phyloP scores from a whole-genome alignment of 2,329 filamentous ascomycete species.

The Aureobasidium sp. region DNA sequence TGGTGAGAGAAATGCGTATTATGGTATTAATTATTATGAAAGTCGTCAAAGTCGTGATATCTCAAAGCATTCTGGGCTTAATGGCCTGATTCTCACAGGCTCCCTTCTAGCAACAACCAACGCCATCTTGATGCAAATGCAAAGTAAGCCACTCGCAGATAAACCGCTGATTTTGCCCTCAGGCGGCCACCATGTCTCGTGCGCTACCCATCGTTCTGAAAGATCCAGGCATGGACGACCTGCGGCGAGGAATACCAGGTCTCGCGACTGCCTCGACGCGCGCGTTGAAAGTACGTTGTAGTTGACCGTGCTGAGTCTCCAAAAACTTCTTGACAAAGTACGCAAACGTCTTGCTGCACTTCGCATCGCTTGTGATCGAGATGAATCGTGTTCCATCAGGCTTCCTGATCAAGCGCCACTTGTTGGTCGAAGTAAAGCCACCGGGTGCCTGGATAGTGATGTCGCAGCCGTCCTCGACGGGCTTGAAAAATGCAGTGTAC shows the following conservation, averaged over 20 bases:
- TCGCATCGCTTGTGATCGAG: slow-evolving; percentile 26
- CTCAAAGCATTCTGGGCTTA: background rate
- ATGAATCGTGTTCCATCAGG: slow-evolving; percentile 11
- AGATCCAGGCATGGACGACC: slow-evolving; percentile 3
- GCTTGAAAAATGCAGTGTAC: slow-evolving; percentile 26
- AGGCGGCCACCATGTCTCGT: background rate
- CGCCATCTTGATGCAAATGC: background rate
- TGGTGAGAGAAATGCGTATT: background rate
- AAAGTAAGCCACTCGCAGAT: background rate
- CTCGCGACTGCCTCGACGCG: slow-evolving; percentile 16
- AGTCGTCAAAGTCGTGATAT: background rate
- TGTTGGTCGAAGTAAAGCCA: slow-evolving; percentile 27
- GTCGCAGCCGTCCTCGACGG: slow-evolving; percentile 25
- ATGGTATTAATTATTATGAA: background rate
- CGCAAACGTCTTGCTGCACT: slow-evolving; percentile 25
- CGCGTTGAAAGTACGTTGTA: slow-evolving; percentile 25
- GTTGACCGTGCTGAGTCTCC: slow-evolving; percentile 25
- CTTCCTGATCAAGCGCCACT: slow-evolving; percentile 25
- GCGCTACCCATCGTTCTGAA: background rate
- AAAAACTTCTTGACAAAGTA: slow-evolving; percentile 28
- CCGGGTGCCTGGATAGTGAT: slow-evolving; percentile 28
- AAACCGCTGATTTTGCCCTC: background rate
- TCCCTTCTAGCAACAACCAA: background rate
- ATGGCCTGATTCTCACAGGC: background rate
- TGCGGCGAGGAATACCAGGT: background rate